Percentiles rank a stretch among this genome's conserved stretches.
phyloP scores from a whole-genome alignment of 2,329 filamentous ascomycete species.

The Tolypocladium cylindrosporum region DNA sequence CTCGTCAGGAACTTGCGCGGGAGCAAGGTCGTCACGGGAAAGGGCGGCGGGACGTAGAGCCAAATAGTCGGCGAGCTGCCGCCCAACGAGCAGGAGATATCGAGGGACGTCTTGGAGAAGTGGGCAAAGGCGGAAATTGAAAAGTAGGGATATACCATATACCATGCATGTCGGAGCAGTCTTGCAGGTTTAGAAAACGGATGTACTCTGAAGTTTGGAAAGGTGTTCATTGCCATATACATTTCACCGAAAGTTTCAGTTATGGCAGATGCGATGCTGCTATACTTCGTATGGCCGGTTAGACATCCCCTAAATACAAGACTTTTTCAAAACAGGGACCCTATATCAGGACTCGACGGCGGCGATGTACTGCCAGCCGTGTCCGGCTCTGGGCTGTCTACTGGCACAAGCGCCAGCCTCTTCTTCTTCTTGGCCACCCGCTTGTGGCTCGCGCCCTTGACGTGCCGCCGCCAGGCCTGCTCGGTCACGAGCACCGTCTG shows the following conservation, averaged over 20 bases:
- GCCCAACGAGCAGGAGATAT: constrained; percentile 79
- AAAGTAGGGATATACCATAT: neutral
- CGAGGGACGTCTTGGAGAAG: constrained; percentile 62
- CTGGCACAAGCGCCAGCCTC: constrained; percentile 24
- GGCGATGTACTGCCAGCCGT: constrained; percentile 3
- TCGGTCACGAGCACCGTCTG: constrained; percentile 51
- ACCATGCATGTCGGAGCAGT: neutral
- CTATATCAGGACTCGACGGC: constrained; percentile 16
- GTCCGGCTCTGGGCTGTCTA: constrained; percentile 10
- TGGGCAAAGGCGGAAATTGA: constrained; percentile 68
- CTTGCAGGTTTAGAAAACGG: neutral
- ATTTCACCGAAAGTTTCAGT: too few species aligned
- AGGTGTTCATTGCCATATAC: neutral
- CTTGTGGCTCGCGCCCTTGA: constrained; percentile 25
- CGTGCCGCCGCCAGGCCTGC: constrained; percentile 31
- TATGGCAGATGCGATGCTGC: neutral
- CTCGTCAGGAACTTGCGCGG: constrained; percentile 71
- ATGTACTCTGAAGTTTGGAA: neutral
- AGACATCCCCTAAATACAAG: neutral
- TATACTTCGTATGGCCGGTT: neutral
- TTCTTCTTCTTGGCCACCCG: constrained; percentile 23
- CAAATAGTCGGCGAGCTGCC: constrained; percentile 77
- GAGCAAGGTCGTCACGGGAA: constrained; percentile 61
- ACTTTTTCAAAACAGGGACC: constrained; percentile 12
- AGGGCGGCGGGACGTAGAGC: constrained; percentile 57